Conservation (phyloP, 768 basidiomycete species). For the Boletus reticulatus region DNA sequence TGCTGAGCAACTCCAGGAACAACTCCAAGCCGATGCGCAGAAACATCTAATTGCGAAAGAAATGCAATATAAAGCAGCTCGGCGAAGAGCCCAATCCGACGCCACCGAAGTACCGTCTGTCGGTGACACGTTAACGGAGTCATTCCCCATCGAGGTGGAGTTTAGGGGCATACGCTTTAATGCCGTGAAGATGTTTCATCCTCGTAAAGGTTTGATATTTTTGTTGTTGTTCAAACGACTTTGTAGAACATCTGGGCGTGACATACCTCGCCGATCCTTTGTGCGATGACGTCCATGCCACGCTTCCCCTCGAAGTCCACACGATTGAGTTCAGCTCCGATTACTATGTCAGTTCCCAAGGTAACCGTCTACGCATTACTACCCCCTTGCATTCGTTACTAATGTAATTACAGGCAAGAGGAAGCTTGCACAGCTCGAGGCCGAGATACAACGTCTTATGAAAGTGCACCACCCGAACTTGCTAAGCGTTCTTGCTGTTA, state of each 20-base stretch:
- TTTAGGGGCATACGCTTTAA: constrained; percentile 59
- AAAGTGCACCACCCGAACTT: constrained; percentile 63
- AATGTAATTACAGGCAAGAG: constrained; percentile 46
- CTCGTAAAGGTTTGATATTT: constrained; percentile 49
- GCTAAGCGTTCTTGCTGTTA: constrained; percentile 65
- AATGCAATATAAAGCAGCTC: constrained; percentile 47
- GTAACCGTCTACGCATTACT: constrained; percentile 22
- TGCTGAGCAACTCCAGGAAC: constrained; percentile 60
- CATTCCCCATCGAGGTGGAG: constrained; percentile 55
- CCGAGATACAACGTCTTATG: constrained; percentile 61
- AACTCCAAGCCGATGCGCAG: constrained; percentile 65
- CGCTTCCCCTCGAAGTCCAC: constrained; percentile 65
- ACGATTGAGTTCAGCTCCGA: constrained; percentile 61
- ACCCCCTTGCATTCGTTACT: neutral
- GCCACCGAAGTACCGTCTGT: constrained; percentile 59
- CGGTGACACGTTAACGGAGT: constrained; percentile 55
- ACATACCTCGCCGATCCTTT: constrained; percentile 75
- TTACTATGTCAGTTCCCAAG: constrained; percentile 70
- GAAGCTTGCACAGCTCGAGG: constrained; percentile 66
- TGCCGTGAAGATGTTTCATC: constrained; percentile 70
- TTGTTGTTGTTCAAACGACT: neutral
- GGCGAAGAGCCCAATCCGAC: constrained; percentile 67
- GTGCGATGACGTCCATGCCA: constrained; percentile 58
- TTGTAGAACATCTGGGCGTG: constrained; percentile 59
- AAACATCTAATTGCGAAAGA: constrained; percentile 47